Evolutionary conservation across 164 flowering plant genomes (phyloP).

Genomic region (Saururus chinensis): DNA sequence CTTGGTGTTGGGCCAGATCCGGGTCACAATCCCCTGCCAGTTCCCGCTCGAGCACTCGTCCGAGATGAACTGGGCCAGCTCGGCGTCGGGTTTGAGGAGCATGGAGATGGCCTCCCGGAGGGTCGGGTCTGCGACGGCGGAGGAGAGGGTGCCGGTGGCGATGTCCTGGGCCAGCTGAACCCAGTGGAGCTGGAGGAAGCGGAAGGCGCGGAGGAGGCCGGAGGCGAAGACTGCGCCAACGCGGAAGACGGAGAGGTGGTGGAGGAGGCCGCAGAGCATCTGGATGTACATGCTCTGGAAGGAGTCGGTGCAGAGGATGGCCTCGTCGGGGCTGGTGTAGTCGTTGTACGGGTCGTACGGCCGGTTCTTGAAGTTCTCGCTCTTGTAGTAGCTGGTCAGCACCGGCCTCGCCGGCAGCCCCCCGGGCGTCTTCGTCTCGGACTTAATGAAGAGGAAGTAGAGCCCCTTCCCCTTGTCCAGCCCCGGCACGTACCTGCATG

Average conservation of each 20-base stretch:
- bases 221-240: constrained; percentile 82
- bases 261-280: constrained; percentile 65
- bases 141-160: constrained; percentile 37
- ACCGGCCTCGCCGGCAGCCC: constrained; percentile 75
- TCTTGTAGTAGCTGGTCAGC: constrained; percentile 70
- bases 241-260: constrained; percentile 47
- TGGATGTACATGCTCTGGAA: constrained; percentile 87
- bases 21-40: constrained; percentile 55
- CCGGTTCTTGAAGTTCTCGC: constrained; percentile 54
- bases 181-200: constrained; percentile 62
- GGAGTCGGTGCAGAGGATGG: constrained; percentile 62
- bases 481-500: constrained; percentile 48
- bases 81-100: constrained; percentile 35
- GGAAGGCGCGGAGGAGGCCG: constrained; percentile 64
- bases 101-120: constrained; percentile 24
- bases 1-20: constrained; percentile 80
- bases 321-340: constrained; percentile 69
- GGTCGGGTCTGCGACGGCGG: constrained; percentile 35
- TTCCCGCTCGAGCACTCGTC: constrained; percentile 35
- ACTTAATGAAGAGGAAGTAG: constrained; percentile 52
- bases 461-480: constrained; percentile 73
- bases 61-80: constrained; percentile 36
- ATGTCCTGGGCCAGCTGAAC: constrained; percentile 38
- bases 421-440: constrained; percentile 56
- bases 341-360: constrained; percentile 61